Base-by-base conservation (phyloP, 495 filamentous ascomycete species). In the Xylaria sp. region DNA sequence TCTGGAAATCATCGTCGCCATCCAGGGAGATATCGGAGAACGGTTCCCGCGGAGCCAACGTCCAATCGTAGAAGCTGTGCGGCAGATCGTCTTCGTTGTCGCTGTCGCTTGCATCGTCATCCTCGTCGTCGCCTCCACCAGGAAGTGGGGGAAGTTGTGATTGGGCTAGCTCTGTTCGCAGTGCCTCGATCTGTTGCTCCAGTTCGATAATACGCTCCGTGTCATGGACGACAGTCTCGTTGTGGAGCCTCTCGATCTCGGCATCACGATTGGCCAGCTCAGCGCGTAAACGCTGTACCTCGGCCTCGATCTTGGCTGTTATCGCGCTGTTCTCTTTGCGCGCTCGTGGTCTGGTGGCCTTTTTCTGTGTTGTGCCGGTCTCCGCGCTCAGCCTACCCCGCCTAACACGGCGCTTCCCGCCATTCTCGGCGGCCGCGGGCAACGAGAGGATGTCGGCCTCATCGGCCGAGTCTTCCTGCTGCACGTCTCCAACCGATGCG, bases 361-460 rank as follows among this genome's bases (percentile, higher is more conserved):
- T 58, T 29, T 26, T 64, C 33, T 7, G 59, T 14, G 11, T 15
- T 33, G 33, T 24, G n/a, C 12, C 48, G 7, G 9, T 21, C 44
- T 70, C 21, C 11, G 17, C 59, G n/a, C 9, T 19, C 21, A n/a
- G 21, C 15, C 71, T 93, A 87, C 72, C 91, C 93, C 92, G 88
- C 17, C 88, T 85, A 31, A 94, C 85, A 55, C 92, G 86, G 29
- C 93, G 88, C 76, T 90, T 89, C n/a, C 88, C 85, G n/a, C 93
- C 88, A 29, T 84, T 83, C 73, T 93, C 91, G 29, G 95, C 78
- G 5, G 91, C 86, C 33, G 92, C 88, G n/a, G 88, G 84, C 40
- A 94, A 81, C 0, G 93, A 90, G 3, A 87, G 86, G 71, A 93
- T 92, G 41, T 70, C 74, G 26, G 84, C 69, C 52, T 82, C 76